Conservation (phyloP, 805 yeast genomes). For the Hagleromyces aurorensis region DNA sequence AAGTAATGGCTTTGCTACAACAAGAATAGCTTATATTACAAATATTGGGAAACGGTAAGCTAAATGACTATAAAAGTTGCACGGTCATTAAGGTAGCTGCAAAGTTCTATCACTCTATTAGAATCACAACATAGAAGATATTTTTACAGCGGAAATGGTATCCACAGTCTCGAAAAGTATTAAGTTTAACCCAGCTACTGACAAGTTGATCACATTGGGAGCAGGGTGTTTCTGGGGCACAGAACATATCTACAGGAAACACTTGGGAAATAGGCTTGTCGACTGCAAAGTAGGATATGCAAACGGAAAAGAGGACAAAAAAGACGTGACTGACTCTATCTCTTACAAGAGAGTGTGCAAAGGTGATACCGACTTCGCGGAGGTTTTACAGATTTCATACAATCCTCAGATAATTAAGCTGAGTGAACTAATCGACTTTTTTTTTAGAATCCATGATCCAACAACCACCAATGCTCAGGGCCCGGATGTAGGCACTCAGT, state of each 20-base stretch:
- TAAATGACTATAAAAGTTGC: too few relatives aligned
- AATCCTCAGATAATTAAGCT: constrained; percentile 59
- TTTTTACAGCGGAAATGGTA: too few relatives aligned
- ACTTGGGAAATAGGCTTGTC: constrained; percentile 51
- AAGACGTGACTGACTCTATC: constrained; percentile 31
- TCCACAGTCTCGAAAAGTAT: constrained; percentile 34
- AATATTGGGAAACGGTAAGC: too few relatives aligned
- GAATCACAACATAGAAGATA: background rate
- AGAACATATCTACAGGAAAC: constrained; percentile 71
- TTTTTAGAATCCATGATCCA: constrained; percentile 92
- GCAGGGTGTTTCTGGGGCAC: constrained; percentile 87
- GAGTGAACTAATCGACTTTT: constrained; percentile 65
- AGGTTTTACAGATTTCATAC: constrained; percentile 73
- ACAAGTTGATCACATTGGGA: constrained; percentile 50
- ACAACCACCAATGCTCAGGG: constrained; percentile 81
- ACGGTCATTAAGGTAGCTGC: too few relatives aligned
- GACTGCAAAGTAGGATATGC: constrained; percentile 88
- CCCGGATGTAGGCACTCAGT: constrained; percentile 82
- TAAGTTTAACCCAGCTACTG: constrained; percentile 36
- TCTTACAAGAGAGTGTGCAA: constrained; percentile 67
- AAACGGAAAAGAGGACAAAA: constrained; percentile 53
- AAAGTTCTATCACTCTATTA: too few relatives aligned
- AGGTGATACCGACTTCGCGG: constrained; percentile 72
- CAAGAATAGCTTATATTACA: too few relatives aligned
- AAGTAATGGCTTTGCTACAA: too few relatives aligned